phyloP scores from a whole-genome alignment of 192 early-diverging fungal species.

The Oehlia diaphana region DNA sequence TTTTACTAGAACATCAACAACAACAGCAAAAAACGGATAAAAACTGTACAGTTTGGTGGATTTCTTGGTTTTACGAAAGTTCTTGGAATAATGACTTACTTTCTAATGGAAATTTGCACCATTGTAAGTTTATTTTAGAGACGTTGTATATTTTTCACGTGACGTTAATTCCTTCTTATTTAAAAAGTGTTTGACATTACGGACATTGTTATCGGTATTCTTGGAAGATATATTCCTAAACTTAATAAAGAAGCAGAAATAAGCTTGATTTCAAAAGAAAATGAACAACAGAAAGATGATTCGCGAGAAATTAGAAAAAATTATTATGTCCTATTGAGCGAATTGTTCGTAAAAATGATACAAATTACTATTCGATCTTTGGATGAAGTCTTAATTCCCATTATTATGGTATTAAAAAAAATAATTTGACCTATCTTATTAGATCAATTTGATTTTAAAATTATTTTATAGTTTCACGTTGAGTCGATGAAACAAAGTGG shows the following conservation, averaged over 20 bases:
- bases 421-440: background rate
- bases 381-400: constrained; percentile 21
- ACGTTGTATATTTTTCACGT: no score
- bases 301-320: background rate
- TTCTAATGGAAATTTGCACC: background rate
- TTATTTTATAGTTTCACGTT: background rate
- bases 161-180: no score
- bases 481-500: background rate
- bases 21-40: background rate
- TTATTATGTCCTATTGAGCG: background rate
- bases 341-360: constrained; percentile 6
- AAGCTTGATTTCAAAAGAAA: background rate
- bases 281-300: background rate
- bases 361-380: background rate
- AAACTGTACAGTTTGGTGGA: constrained; percentile 11
- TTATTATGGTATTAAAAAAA: constrained; percentile 8
- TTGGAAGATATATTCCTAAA: background rate
- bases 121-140: background rate
- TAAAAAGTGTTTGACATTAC: no score
- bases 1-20: constrained; percentile 4
- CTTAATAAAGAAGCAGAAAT: background rate
- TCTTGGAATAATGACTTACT: background rate
- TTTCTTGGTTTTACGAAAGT: constrained; percentile 5
- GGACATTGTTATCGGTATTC: background rate
- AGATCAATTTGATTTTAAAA: background rate